Base-by-base conservation (phyloP, 169 alveolate species). In the Plasmodium gonderi region DNA sequence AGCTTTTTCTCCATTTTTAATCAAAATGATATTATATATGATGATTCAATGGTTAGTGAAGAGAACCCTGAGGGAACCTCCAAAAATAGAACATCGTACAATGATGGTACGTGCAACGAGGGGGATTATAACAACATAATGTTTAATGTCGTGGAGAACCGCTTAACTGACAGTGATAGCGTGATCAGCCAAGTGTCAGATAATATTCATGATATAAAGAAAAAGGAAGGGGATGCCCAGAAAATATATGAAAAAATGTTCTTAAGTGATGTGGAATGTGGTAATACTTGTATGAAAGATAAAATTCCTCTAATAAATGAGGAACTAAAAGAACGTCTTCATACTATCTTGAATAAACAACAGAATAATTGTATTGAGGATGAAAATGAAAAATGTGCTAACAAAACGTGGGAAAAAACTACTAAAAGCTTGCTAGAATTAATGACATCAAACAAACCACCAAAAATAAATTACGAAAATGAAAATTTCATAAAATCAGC, bases 401-500 rank as follows among this genome's bases (percentile, higher is more conserved):
- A 40, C 12, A 40, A 36, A 20, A 29, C 38, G 40, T 23, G 44
- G 45, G 42, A 68, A 11, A 68, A 42, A 40, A 26, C 79, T 8
- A 76, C 93, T 20, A 87, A 87, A 54, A 87, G 93, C 45, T 23
- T 87, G 44, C 31, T 87, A 31, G 81, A 87, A 1, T 42, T 87
- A 36, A 87, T 87, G 93, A 38, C 89, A 26, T 49, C 87, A 26
- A 87, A 87, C 79, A 77, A 87, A 20, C 87, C 87, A 14, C 75
- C 89, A 51, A 87, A 33, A 75, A 40, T 87, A 87, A 77, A 87
- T 87, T 87, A 38, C 49, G 90, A 76, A 38, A 87, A 87, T 14
- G 93, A 87, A 76, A 74, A 87, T 76, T 87, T 77, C 64, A 87
- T 87, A 60, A 87, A 87, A 87, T 87, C 93, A 20, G 93, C 93